Base-by-base conservation (phyloP, 78 protist genomes). In the Isochrysis galbana region DNA sequence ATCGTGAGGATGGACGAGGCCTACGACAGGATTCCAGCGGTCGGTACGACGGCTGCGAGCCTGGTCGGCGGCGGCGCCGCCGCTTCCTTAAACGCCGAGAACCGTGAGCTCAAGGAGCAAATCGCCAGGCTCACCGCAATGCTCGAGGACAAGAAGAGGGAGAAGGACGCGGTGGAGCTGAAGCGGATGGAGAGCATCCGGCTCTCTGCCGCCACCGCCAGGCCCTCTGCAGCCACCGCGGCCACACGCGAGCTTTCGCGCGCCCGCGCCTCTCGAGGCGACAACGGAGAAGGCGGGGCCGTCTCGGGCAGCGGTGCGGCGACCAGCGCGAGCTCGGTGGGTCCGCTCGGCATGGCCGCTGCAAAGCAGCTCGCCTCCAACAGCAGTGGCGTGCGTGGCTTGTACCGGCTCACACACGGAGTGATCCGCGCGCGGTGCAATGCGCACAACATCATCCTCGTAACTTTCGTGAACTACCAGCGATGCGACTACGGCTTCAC, bases 401-500 rank as follows among this genome's bases (percentile, higher is more conserved):
- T n/a, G 74, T 29, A 72, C 82, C 36, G 41, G 41, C 82, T 72
- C 42, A 72, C 82, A 17, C 42, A 3, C 82, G 82, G 36, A 41
- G 23, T 72, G 82, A 72, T 72, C 42, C 82, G 82, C 82, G 29
- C 82, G 14, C 82, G 82, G 5, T 72, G 82, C 41, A 34, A 72
- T n/a, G 22, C 2, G 82, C 42, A 72, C 82, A 72, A 72, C 82
- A 72, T 72, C 82, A 72, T 72, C 82, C 82, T 72, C 42, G 82
- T 72, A 19, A 72, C 82, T 1, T 72, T 72, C 42, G 82, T 72
- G 32, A 72, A 72, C 82, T 23, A 3, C 0, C 2, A 72, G 82
- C 82, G 82, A 36, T 2, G 32, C 82, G 82, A 72, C 82, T 72
- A 72, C 42, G 82, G 42, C 44, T n/a, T 17, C 82, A 72, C 82